Base-by-base conservation (phyloP, 2,329 filamentous ascomycete species). In the Cladosporium austrohemisphaericum region DNA sequence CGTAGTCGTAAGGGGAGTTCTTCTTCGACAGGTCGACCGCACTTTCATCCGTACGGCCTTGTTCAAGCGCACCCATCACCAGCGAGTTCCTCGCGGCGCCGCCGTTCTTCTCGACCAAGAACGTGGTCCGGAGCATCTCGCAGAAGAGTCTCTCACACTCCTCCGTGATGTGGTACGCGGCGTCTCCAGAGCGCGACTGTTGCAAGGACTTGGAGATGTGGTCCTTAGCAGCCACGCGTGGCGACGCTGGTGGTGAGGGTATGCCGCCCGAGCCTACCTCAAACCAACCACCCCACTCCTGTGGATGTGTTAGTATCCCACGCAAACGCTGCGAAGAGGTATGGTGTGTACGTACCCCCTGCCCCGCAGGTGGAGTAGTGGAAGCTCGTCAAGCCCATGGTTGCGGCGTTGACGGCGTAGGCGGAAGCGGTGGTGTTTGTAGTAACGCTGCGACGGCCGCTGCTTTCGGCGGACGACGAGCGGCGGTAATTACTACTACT, bases 101-200 rank as follows among this genome's bases (percentile, higher is more conserved):
- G 74, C 80, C 78, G 76, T 71, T 75, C 83, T 85, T 84, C 89
- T 94, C 90, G 95, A 88, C 91, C 80, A 86, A 87, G 83, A 96
- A 95, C 78, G 88, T 86, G 77, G 84, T 77, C 76, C 82, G 86
- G 84, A 95, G 88, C 80, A 84, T 85, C 85, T 92, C 89, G 77
- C 91, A 95, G 83, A 95, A 95, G 85, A 95, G 92, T 80, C 91
- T 96, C 90, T 95, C 91, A 95, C 91, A 95, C 88, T 95, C 90
- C 90, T 86, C 90, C 88, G 86, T 90, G 80, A 95, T 95, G 77
- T 85, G 84, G 75, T 88, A 83, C 86, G 88, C 84, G 85, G 90
- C 90, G 89, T 90, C 90, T 87, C 86, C 86, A 85, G 71, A 75
- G 63, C 62, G 60, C 62, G 54, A 49, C 22, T 44, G 37, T 51